Evolutionary conservation across 1,284 basidiomycete species (phyloP).

Genomic region (Trichosporon coremiiforme): DNA sequence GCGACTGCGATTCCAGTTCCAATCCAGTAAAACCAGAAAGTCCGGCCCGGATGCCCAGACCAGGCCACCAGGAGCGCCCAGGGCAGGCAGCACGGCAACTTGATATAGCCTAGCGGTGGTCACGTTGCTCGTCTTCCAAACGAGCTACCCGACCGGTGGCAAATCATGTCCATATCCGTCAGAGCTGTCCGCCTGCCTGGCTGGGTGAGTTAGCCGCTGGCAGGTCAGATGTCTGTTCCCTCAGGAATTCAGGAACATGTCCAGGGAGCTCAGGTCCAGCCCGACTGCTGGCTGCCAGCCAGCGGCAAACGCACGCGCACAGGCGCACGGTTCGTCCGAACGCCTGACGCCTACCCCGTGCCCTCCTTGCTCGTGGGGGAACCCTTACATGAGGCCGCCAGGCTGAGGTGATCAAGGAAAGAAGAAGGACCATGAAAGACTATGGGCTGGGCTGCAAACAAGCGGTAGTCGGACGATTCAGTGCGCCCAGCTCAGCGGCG

Average conservation of each 20-base stretch:
- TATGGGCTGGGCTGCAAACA: not conserved
- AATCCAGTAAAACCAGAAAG: not conserved
- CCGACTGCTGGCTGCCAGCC: no score
- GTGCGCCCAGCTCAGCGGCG: not conserved
- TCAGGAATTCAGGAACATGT: no score
- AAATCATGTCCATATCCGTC: not conserved
- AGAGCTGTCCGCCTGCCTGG: no score
- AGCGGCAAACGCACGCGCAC: no score
- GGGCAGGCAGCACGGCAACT: conserved; percentile 7
- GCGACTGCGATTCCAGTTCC: no score
- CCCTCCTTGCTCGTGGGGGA: no score
- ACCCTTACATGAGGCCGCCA: no score
- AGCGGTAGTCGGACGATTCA: not conserved
- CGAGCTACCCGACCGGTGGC: not conserved
- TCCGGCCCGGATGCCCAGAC: not conserved
- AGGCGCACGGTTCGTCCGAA: no score
- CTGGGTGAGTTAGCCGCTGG: not conserved
- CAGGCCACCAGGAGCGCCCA: not conserved
- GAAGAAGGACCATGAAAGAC: no score
- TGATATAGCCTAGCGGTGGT: conserved; percentile 12
- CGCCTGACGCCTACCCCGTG: no score
- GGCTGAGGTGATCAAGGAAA: no score
- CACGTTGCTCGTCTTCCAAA: not conserved
- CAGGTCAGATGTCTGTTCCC: conserved; percentile 8
- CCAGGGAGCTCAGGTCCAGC: no score